These are phyloP conservation scores for Galeopsis tetrahit DNA, from an alignment of 257 asterid species.

Conservation along the genomic window DNA sequence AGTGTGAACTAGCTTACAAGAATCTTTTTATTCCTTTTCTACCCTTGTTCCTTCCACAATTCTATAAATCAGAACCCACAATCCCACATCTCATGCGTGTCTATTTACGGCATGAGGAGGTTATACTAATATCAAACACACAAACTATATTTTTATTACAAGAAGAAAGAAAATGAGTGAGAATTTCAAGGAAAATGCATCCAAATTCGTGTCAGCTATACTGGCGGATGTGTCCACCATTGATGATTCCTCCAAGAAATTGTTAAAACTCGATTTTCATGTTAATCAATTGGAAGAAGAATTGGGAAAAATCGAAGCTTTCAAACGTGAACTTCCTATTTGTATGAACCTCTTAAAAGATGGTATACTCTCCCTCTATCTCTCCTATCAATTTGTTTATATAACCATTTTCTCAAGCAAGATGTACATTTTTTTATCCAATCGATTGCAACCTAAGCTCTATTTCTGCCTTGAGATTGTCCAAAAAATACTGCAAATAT, in stretches of 20 bases:
- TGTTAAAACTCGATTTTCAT: conserved; percentile 30
- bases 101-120: not conserved
- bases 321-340: conserved; percentile 47
- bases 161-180: conserved; percentile 33
- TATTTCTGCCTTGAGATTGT: too few species aligned
- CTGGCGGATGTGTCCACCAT: conserved; percentile 34
- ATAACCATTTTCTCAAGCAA: too few species aligned
- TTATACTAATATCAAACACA: conserved; percentile 7
- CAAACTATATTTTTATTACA: not conserved
- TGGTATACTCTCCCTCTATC: conserved; percentile 36
- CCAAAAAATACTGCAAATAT: too few species aligned
- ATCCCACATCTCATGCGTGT: conserved; percentile 35
- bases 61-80: conserved; percentile 39
- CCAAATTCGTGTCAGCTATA: conserved; percentile 42
- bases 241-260: conserved; percentile 35
- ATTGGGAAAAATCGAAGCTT: conserved; percentile 43
- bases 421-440: too few species aligned
- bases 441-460: too few species aligned
- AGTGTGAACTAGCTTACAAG: conserved; percentile 34
- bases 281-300: conserved; percentile 43
- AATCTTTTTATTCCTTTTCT: conserved; percentile 26
- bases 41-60: conserved; percentile 30
- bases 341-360: conserved; percentile 46
- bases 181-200: conserved; percentile 38
- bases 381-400: not conserved